phyloP scores from a whole-genome alignment of 495 filamentous ascomycete species.

The Glonium stellatum region DNA sequence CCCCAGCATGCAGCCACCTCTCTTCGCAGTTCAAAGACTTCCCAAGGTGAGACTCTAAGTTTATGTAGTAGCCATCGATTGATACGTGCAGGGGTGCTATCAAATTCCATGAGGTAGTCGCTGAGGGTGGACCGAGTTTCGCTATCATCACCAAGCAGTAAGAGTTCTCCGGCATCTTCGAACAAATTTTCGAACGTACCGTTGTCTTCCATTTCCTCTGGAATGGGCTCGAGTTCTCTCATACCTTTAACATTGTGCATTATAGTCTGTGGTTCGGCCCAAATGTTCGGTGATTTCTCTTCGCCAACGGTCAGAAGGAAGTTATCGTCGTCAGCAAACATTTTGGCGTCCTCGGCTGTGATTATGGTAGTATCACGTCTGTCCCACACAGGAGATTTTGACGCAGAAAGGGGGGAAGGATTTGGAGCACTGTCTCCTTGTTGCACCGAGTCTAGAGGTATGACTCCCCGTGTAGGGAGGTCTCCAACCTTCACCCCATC shows the following conservation, averaged over 20 bases:
- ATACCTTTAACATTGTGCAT: not conserved
- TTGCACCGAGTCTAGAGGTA: not conserved
- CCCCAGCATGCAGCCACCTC: not conserved
- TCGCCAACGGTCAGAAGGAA: not conserved
- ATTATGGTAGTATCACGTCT: not conserved
- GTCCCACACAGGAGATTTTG: not conserved
- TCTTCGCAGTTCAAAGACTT: slow-evolving; percentile 15
- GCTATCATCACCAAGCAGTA: slow-evolving; percentile 6
- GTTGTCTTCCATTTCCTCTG: not conserved
- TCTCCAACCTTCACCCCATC: slow-evolving; percentile 16
- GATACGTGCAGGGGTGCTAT: slow-evolving; percentile 16
- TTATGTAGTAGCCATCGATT: slow-evolving; percentile 25
- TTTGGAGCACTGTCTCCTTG: not conserved
- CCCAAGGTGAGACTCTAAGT: slow-evolving; percentile 18
- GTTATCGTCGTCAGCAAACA: not conserved
- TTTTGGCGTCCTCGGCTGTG: not conserved
- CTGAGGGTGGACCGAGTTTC: slow-evolving; percentile 18
- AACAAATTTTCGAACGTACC: not conserved
- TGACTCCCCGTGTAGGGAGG: slow-evolving; percentile 1
- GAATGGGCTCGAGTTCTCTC: not conserved
- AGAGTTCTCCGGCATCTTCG: slow-evolving; percentile 4
- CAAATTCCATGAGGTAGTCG: slow-evolving; percentile 18
- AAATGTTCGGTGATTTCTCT: not conserved
- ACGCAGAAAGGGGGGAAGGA: not conserved
- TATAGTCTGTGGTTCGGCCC: not conserved